Percentiles rank a stretch among this genome's conserved stretches.
Evolutionary conservation across 192 early-diverging fungal species (phyloP).

Genomic region (Podochytrium sp.): DNA sequence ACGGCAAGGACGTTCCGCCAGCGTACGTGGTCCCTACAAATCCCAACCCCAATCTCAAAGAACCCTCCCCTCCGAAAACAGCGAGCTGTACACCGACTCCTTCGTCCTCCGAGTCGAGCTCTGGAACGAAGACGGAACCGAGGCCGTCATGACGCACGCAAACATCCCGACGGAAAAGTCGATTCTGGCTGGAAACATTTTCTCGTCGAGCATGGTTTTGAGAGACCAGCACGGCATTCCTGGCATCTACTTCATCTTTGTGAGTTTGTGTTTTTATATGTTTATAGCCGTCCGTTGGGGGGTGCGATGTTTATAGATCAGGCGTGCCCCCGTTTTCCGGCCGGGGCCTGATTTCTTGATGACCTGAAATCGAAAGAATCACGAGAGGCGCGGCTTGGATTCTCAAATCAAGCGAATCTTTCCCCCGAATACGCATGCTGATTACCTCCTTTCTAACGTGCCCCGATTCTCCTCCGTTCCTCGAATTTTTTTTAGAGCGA

Average conservation of each 20-base stretch:
- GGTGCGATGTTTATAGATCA: neutral
- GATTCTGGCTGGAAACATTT: slow-evolving; percentile 28
- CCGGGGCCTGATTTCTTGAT: neutral
- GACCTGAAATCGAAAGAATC: no score
- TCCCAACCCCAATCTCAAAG: neutral
- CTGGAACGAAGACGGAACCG: slow-evolving; percentile 26
- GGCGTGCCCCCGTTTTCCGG: neutral
- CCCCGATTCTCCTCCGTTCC: neutral
- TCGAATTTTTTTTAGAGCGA: slow-evolving; percentile 10
- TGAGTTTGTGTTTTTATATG: neutral
- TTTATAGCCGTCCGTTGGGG: neutral
- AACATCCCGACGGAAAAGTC: slow-evolving; percentile 26
- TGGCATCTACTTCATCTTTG: slow-evolving; percentile 26
- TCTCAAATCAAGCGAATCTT: no score
- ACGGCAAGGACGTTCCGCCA: slow-evolving; percentile 9
- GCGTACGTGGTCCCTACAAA: slow-evolving; percentile 1
- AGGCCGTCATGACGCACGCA: slow-evolving; percentile 10
- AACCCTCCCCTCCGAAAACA: neutral
- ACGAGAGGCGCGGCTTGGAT: no score
- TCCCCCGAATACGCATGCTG: no score
- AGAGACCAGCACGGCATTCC: slow-evolving; percentile 24
- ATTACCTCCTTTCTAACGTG: no score
- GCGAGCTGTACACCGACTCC: slow-evolving; percentile 25
- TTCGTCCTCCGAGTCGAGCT: slow-evolving; percentile 23
- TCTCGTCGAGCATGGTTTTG: slow-evolving; percentile 19